A percentile compares a stretch with the other conserved stretches of the same genome.
Conservation (phyloP, 352 stramenopile species). For the Globisporangium nunn region DNA sequence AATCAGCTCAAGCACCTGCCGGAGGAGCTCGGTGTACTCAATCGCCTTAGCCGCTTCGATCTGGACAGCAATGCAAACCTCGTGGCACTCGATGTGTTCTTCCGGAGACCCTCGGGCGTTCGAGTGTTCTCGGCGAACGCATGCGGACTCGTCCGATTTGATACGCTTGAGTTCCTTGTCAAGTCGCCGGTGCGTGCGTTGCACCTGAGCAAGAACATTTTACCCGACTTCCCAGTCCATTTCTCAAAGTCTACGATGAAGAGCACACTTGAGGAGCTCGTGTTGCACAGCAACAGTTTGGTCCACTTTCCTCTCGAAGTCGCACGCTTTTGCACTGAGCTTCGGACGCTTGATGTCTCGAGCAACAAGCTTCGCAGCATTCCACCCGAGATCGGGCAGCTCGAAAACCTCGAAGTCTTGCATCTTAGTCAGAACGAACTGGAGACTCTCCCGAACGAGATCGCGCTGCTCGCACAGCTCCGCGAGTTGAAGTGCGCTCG, state of each 20-base stretch:
- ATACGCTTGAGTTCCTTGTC: slow-evolving; percentile 36
- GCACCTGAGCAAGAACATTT: slow-evolving; percentile 29
- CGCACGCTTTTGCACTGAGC: slow-evolving; percentile 23
- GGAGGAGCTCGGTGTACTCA: slow-evolving; percentile 27
- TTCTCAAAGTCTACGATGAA: slow-evolving; percentile 35
- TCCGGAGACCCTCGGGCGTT: slow-evolving; percentile 27
- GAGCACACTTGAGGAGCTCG: slow-evolving; percentile 36
- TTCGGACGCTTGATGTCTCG: slow-evolving; percentile 39
- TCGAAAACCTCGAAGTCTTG: slow-evolving; percentile 31
- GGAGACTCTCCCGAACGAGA: slow-evolving; percentile 26
- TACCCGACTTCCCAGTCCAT: slow-evolving; percentile 33
- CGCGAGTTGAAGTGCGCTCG: slow-evolving; percentile 30
- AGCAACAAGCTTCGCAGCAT: slow-evolving; percentile 34
- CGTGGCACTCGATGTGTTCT: slow-evolving; percentile 24
- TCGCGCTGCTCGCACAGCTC: slow-evolving; percentile 25
- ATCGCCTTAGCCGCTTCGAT: slow-evolving; percentile 18
- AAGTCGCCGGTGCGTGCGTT: slow-evolving; percentile 31
- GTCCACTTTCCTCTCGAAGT: slow-evolving; percentile 32
- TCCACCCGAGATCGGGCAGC: slow-evolving; percentile 29
- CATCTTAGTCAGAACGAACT: slow-evolving; percentile 37
- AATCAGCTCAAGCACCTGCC: slow-evolving; percentile 45
- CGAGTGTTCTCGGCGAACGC: slow-evolving; percentile 22
- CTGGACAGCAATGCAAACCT: slow-evolving; percentile 42
- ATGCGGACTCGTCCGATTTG: slow-evolving; percentile 38
- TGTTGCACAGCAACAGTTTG: slow-evolving; percentile 28